phyloP scores from a whole-genome alignment of 306 rosid genomes.

The Vicia villosa region DNA sequence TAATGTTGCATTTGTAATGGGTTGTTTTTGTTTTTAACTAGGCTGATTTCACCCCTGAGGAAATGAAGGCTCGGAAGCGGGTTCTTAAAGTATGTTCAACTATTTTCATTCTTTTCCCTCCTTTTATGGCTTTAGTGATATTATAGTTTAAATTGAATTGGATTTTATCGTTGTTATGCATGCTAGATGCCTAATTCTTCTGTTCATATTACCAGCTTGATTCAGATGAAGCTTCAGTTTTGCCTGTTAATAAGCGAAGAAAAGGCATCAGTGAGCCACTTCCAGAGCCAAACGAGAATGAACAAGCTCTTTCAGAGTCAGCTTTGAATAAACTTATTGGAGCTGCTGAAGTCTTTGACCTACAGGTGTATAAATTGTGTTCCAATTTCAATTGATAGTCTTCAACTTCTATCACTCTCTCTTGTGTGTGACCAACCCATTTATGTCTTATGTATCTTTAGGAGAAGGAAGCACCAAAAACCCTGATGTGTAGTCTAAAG shows the following conservation, averaged over 20 bases:
- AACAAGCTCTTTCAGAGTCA: slow-evolving; percentile 69
- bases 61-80: slow-evolving; percentile 76
- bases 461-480: slow-evolving; percentile 73
- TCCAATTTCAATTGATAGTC: background rate
- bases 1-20: slow-evolving; percentile 11
- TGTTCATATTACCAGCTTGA: slow-evolving; percentile 48
- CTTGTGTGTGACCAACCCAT: background rate
- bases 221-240: slow-evolving; percentile 49
- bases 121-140: background rate
- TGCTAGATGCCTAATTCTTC: slow-evolving; percentile 13
- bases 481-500: slow-evolving; percentile 60
- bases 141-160: background rate
- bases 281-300: slow-evolving; percentile 56
- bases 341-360: slow-evolving; percentile 64
- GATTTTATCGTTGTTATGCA: background rate
- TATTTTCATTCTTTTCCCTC: background rate
- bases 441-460: slow-evolving; percentile 27
- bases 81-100: slow-evolving; percentile 54
- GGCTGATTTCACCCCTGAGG: slow-evolving; percentile 86
- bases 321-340: slow-evolving; percentile 73
- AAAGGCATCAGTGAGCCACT: slow-evolving; percentile 44
- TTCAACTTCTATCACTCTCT: background rate
- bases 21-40: slow-evolving; percentile 34
- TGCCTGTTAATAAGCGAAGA: slow-evolving; percentile 60
- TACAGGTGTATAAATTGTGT: slow-evolving; percentile 54